phyloP scores from a whole-genome alignment of 2,329 filamentous ascomycete genomes.

The Xylaria sp. region DNA sequence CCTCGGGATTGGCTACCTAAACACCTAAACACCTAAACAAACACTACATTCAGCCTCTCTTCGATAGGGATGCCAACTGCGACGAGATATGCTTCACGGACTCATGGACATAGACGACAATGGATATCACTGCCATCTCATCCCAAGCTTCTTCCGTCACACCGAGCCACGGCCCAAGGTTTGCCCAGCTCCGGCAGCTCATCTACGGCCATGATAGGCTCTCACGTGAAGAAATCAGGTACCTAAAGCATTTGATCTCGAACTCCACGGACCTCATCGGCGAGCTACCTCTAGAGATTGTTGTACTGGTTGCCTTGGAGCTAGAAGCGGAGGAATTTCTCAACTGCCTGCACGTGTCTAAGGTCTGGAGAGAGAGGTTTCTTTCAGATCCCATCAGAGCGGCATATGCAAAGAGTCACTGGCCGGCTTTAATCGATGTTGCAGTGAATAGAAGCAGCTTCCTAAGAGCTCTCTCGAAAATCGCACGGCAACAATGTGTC shows the following conservation, averaged over 20 bases:
- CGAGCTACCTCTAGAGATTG: conserved; percentile 43
- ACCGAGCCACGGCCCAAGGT: not conserved
- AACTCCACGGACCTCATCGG: conserved; percentile 34
- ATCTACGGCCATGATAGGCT: conserved; percentile 24
- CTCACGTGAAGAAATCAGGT: conserved; percentile 37
- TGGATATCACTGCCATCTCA: no score
- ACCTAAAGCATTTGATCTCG: conserved; percentile 39
- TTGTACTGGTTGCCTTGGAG: conserved; percentile 32
- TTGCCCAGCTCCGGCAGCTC: conserved; percentile 32
- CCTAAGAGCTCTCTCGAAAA: conserved; percentile 13
- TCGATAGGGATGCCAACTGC: not conserved
- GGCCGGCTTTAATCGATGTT: conserved; percentile 37
- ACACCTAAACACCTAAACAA: not conserved
- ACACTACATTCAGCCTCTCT: not conserved
- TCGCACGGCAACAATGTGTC: not conserved
- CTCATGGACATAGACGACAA: no score
- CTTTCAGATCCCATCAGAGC: conserved; percentile 37
- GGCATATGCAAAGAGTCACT: conserved; percentile 23
- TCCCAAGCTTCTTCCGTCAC: not conserved
- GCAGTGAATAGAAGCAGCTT: conserved; percentile 11
- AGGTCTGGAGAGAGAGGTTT: conserved; percentile 41
- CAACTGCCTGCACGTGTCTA: conserved; percentile 41
- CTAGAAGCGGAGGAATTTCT: conserved; percentile 36
- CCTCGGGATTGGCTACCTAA: not conserved
- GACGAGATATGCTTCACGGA: no score